Evolutionary conservation across 2,329 filamentous ascomycete genomes (phyloP).

Genomic region (Scorias spongiosa): DNA sequence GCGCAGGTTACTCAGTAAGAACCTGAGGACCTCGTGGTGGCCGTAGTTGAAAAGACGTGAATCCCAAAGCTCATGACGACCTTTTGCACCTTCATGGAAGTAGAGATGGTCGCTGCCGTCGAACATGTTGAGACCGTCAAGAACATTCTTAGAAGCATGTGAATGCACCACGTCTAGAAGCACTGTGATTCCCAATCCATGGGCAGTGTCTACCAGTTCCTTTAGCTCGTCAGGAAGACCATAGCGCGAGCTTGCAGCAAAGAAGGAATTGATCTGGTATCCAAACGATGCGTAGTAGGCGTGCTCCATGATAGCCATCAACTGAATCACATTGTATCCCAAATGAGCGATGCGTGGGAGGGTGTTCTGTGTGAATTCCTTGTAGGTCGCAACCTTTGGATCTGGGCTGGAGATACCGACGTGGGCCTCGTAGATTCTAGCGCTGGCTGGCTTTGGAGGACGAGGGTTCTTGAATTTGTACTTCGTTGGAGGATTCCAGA

Average conservation of each 20-base stretch:
- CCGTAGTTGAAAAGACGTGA: slow-evolving; percentile 96
- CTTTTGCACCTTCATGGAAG: slow-evolving; percentile 77
- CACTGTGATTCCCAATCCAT: slow-evolving; percentile 78
- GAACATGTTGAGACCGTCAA: slow-evolving; percentile 90
- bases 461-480: slow-evolving; percentile 75
- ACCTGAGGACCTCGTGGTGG: slow-evolving; percentile 84
- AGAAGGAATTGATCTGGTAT: slow-evolving; percentile 98
- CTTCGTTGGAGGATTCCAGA: slow-evolving; percentile 88
- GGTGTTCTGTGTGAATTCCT: slow-evolving; percentile 89
- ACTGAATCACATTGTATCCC: slow-evolving; percentile 93
- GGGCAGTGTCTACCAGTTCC: slow-evolving; percentile 89
- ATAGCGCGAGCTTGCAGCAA: slow-evolving; percentile 90
- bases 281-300: slow-evolving; percentile 98
- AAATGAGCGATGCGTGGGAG: slow-evolving; percentile 77
- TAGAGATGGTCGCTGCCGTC: slow-evolving; percentile 91
- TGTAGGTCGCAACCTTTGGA: slow-evolving; percentile 78
- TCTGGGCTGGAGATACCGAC: slow-evolving; percentile 94
- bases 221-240: slow-evolving; percentile 89
- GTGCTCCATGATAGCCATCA: slow-evolving; percentile 99
- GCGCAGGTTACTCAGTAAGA: slow-evolving; percentile 82
- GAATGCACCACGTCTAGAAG: slow-evolving; percentile 94
- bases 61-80: slow-evolving; percentile 87
- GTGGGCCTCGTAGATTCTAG: slow-evolving; percentile 96
- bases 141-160: slow-evolving; percentile 92
- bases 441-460: slow-evolving; percentile 69